phyloP scores from a whole-genome alignment of 2,329 filamentous ascomycete species.

The Dactylonectria macrodidyma region DNA sequence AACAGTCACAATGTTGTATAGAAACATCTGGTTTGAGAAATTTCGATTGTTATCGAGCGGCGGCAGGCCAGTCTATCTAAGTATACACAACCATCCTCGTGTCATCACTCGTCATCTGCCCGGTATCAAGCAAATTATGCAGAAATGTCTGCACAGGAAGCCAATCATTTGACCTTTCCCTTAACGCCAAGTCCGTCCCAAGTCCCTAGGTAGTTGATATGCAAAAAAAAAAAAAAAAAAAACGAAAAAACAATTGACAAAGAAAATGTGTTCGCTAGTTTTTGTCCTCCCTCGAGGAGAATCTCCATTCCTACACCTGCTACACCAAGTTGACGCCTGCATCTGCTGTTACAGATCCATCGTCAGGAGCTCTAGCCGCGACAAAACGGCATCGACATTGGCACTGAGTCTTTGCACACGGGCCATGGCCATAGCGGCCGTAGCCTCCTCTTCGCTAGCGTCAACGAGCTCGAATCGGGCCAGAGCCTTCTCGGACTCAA shows the following conservation, averaged over 20 bases:
- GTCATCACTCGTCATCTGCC: conserved; percentile 48
- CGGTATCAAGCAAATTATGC: conserved; percentile 44
- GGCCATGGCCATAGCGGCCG: conserved; percentile 61
- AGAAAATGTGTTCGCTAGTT: conserved; percentile 41
- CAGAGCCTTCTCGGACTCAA: conserved; percentile 75
- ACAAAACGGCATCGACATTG: conserved; percentile 52
- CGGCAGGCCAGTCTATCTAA: conserved; percentile 48
- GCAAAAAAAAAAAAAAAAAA: conserved; percentile 17
- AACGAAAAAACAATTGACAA: conserved; percentile 39
- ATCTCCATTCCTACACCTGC: conserved; percentile 11
- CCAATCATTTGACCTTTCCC: conserved; percentile 39
- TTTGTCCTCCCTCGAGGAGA: conserved; percentile 36
- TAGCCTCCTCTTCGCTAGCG: conserved; percentile 63
- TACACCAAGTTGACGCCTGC: not conserved
- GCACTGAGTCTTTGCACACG: conserved; percentile 66
- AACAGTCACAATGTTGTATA: not conserved
- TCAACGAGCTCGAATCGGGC: conserved; percentile 77
- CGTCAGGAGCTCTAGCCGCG: conserved; percentile 57
- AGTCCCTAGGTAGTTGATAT: conserved; percentile 37
- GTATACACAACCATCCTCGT: conserved; percentile 47
- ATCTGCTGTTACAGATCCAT: conserved; percentile 48
- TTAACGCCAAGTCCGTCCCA: conserved; percentile 43
- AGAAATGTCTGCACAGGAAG: conserved; percentile 34
- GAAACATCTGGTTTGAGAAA: conserved; percentile 22
- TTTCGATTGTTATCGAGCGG: conserved; percentile 44